phyloP scores from a whole-genome alignment of 805 yeast genomes.

The Spathaspora passalidarum region DNA sequence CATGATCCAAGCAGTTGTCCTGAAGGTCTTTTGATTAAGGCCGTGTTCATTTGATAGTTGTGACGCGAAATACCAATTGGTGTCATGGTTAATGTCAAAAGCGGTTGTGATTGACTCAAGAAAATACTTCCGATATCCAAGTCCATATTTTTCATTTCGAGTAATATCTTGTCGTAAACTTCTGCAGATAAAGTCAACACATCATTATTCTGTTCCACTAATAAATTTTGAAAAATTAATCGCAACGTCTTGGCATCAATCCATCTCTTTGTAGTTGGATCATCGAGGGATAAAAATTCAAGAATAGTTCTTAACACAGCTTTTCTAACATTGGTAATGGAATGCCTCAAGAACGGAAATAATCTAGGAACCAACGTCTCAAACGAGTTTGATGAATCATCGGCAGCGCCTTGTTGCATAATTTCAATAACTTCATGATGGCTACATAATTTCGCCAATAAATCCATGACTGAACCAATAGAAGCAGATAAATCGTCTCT shows the following conservation, averaged over 20 bases:
- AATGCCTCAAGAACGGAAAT: constrained; percentile 90
- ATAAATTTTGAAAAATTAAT: constrained; percentile 77
- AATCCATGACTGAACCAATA: constrained; percentile 93
- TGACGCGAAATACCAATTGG: constrained; percentile 94
- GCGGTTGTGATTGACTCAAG: constrained; percentile 54
- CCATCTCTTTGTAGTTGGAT: constrained; percentile 62
- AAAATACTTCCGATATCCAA: constrained; percentile 51
- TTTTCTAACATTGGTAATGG: constrained; percentile 85
- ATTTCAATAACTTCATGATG: constrained; percentile 72
- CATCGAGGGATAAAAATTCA: constrained; percentile 66
- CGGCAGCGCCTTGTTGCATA: constrained; percentile 59
- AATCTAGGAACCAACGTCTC: constrained; percentile 81
- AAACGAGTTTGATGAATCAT: constrained; percentile 56
- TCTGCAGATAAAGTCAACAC: constrained; percentile 61
- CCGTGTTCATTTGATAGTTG: constrained; percentile 77
- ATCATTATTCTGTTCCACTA: constrained; percentile 83
- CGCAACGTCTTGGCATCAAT: constrained; percentile 70
- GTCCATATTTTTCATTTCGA: constrained; percentile 42
- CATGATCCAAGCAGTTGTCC: constrained; percentile 43
- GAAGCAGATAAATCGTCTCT: constrained; percentile 93
- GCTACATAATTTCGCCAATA: constrained; percentile 82
- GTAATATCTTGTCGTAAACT: constrained; percentile 57
- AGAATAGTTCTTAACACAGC: constrained; percentile 79
- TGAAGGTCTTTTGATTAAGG: constrained; percentile 76
- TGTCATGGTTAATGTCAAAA: constrained; percentile 72